Conservation (phyloP, 179 eudicot genomes). For the Spinacia oleracea region DNA sequence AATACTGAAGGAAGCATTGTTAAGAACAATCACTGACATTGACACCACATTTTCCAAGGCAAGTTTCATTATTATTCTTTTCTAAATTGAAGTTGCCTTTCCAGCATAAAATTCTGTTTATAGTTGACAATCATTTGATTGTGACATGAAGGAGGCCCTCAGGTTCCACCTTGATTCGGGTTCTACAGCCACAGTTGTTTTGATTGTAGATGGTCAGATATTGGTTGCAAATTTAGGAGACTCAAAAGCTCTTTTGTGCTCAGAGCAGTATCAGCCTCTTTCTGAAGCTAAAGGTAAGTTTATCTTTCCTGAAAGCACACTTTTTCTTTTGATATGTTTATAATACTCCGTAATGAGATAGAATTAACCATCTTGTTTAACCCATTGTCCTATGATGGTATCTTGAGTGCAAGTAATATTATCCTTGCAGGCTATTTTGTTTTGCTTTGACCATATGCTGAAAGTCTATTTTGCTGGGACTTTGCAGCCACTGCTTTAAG, state of each 20-base stretch:
- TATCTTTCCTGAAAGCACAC: slow-evolving; percentile 23
- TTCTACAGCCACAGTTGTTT: slow-evolving; percentile 83
- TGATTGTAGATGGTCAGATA: slow-evolving; percentile 71
- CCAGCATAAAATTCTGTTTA: slow-evolving; percentile 7
- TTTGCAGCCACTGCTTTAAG: slow-evolving; percentile 83
- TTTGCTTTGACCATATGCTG: neutral
- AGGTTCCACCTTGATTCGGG: slow-evolving; percentile 73
- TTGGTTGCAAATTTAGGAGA: slow-evolving; percentile 96
- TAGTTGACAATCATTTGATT: slow-evolving; percentile 32
- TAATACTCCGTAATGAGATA: neutral
- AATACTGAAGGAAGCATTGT: slow-evolving; percentile 81
- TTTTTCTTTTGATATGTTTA: slow-evolving; percentile 7
- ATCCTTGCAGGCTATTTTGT: neutral
- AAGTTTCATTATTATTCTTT: slow-evolving; percentile 20
- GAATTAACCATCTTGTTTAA: neutral
- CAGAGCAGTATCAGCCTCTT: slow-evolving; percentile 72
- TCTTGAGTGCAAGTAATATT: neutral
- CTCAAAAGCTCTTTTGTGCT: slow-evolving; percentile 90
- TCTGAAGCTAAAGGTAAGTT: slow-evolving; percentile 75
- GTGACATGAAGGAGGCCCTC: slow-evolving; percentile 75
- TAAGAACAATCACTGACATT: slow-evolving; percentile 78
- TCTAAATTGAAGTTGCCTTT: slow-evolving; percentile 13
- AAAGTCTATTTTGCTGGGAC: slow-evolving; percentile 23
- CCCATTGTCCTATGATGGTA: neutral
- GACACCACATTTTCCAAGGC: slow-evolving; percentile 77